These are phyloP conservation scores for Pouteria campechiana DNA, from an alignment of 179 eudicot species.

Conservation along the genomic window DNA sequence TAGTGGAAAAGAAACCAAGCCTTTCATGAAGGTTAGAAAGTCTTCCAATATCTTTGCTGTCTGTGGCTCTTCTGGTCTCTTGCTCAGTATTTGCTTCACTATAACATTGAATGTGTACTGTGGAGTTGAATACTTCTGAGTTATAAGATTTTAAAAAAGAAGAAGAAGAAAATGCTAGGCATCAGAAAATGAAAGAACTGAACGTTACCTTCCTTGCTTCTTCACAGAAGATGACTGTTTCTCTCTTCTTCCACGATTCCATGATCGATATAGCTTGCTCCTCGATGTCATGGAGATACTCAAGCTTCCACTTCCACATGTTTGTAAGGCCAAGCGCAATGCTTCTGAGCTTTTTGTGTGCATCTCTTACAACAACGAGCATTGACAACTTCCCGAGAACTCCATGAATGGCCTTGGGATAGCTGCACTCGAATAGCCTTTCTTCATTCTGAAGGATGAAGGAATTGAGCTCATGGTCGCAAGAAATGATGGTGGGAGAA, in stretches of 20 bases:
- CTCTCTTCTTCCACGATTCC: slow-evolving; percentile 42
- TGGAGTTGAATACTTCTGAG: no score
- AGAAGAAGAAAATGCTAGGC: background rate
- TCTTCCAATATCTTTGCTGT: slow-evolving; percentile 42
- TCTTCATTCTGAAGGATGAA: slow-evolving; percentile 61
- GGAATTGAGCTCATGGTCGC: slow-evolving; percentile 56
- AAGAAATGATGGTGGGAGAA: slow-evolving; percentile 55
- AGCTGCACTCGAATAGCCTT: slow-evolving; percentile 44
- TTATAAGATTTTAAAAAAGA: background rate
- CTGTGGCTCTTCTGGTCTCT: slow-evolving; percentile 42
- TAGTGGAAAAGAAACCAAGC: slow-evolving; percentile 47
- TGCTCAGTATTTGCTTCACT: slow-evolving; percentile 55
- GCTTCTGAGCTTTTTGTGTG: slow-evolving; percentile 52
- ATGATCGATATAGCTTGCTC: slow-evolving; percentile 19
- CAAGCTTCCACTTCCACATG: slow-evolving; percentile 36
- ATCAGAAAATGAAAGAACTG: background rate
- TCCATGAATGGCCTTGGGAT: slow-evolving; percentile 57
- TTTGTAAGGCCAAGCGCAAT: slow-evolving; percentile 44
- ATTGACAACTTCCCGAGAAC: slow-evolving; percentile 43
- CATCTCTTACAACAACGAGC: slow-evolving; percentile 48
- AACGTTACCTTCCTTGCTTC: slow-evolving; percentile 50
- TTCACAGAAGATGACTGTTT: slow-evolving; percentile 30
- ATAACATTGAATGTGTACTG: slow-evolving; percentile 63
- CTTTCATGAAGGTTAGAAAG: slow-evolving; percentile 52
- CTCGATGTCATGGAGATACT: slow-evolving; percentile 37